A percentile compares a stretch with the other conserved stretches of the same genome.
Conservation (phyloP, 768 basidiomycete species). For the Porphyrellus cyaneotinctus region DNA sequence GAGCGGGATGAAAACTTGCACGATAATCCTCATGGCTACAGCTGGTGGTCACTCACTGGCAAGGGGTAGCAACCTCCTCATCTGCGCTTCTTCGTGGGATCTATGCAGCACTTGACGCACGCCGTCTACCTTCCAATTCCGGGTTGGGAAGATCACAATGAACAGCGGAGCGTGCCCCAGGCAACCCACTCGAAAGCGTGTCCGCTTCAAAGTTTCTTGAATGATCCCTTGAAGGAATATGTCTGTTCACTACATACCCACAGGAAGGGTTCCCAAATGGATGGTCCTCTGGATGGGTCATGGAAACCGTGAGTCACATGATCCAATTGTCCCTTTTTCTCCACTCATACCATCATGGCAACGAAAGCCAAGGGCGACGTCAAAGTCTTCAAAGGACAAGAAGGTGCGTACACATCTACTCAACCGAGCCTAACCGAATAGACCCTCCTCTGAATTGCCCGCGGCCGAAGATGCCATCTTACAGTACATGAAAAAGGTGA, state of each 20-base stretch:
- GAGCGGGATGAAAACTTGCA: not conserved
- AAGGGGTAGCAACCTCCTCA: too few species aligned
- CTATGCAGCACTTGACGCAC: not conserved
- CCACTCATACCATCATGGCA: slow-evolving; percentile 31
- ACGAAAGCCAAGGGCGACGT: slow-evolving; percentile 52
- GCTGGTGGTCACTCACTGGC: not conserved
- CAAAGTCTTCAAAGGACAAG: slow-evolving; percentile 71
- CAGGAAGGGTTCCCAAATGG: too few species aligned
- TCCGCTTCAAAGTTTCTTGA: too few species aligned
- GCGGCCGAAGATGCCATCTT: slow-evolving; percentile 72
- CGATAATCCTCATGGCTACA: not conserved
- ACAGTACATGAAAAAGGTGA: slow-evolving; percentile 73
- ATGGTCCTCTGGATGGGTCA: too few species aligned
- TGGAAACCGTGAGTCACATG: too few species aligned
- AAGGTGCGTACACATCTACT: slow-evolving; percentile 39
- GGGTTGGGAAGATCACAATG: not conserved
- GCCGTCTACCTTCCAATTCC: not conserved
- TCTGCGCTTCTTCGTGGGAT: not conserved
- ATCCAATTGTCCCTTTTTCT: too few species aligned
- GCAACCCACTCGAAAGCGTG: too few species aligned
- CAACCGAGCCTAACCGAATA: not conserved
- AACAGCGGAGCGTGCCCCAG: too few species aligned
- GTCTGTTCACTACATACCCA: too few species aligned
- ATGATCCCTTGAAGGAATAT: too few species aligned
- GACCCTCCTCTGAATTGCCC: not conserved